Evolutionary conservation across 2,329 filamentous ascomycete species (phyloP).

Genomic region (Pseudogymnoascus sp.): DNA sequence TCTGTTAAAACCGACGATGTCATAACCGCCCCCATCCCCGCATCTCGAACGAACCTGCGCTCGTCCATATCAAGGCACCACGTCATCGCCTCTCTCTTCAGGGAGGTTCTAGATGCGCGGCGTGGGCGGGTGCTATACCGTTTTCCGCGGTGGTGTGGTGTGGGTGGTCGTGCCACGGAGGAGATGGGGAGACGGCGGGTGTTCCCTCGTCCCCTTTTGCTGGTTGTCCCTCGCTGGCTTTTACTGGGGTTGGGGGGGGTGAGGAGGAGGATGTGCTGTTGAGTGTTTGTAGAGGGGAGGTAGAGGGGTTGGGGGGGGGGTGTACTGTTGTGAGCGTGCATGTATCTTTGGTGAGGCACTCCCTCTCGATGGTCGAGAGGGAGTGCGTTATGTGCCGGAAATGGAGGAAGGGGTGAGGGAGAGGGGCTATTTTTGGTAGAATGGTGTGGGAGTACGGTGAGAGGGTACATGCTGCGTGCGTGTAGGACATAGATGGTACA

Average conservation of each 20-base stretch:
- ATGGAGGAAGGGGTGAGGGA: not conserved
- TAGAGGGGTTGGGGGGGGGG: not conserved
- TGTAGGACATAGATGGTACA: not conserved
- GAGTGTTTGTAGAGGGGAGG: not conserved
- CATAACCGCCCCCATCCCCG: conserved; percentile 27
- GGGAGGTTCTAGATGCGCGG: conserved; percentile 18
- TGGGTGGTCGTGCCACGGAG: not conserved
- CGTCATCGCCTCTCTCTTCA: conserved; percentile 33
- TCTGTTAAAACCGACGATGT: not conserved
- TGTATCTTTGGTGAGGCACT: not conserved
- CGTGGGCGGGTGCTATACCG: not conserved
- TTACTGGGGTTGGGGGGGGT: not conserved
- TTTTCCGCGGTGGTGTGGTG: not conserved
- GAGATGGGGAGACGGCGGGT: not conserved
- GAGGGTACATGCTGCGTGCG: not conserved
- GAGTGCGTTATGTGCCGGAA: too few species aligned
- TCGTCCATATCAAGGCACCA: conserved; percentile 27
- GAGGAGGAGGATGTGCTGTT: not conserved
- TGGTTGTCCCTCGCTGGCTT: not conserved
- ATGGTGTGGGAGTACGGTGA: not conserved
- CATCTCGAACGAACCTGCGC: conserved; percentile 36
- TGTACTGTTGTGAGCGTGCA: not conserved
- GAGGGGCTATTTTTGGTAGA: not conserved
- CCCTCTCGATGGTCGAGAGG: not conserved
- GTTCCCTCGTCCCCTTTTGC: not conserved